These are phyloP conservation scores for Paracorniculantispora psalliotae DNA, from an alignment of 2,329 filamentous ascomycete species.

Conservation along the genomic window DNA sequence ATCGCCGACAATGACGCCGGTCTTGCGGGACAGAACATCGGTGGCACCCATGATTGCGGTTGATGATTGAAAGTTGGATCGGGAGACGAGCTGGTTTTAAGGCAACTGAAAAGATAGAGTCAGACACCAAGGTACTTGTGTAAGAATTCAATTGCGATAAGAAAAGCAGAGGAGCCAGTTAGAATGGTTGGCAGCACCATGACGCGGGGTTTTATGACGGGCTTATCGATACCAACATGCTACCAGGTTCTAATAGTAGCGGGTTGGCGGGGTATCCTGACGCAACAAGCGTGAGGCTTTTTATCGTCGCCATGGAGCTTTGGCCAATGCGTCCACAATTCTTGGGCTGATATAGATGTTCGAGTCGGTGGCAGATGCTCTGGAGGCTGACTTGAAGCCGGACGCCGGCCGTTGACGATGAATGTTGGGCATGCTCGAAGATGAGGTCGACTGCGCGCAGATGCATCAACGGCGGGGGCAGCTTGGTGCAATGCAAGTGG, in stretches of 20 bases:
- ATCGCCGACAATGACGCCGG: conserved; percentile 51
- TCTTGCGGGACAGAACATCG: conserved; percentile 46
- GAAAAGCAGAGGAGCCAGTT: conserved; percentile 4
- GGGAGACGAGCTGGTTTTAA: background rate
- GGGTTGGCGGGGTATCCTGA: conserved; percentile 7
- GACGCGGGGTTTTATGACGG: conserved; percentile 12
- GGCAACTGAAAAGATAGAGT: conserved; percentile 1
- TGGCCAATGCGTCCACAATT: conserved; percentile 6
- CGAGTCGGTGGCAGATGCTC: background rate
- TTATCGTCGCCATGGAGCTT: background rate
- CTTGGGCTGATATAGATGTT: background rate
- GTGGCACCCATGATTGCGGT: conserved; percentile 33
- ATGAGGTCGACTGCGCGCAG: background rate
- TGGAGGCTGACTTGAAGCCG: background rate
- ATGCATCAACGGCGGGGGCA: background rate
- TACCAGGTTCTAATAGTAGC: background rate
- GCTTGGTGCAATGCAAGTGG: background rate
- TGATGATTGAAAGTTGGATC: conserved; percentile 13
- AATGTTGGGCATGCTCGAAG: no score
- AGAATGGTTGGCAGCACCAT: background rate
- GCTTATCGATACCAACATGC: conserved; percentile 13
- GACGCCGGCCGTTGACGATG: background rate
- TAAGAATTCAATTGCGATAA: conserved; percentile 8
- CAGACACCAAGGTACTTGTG: conserved; percentile 6
- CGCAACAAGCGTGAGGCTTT: conserved; percentile 5